Conservation (phyloP, 106 monocot species). For the Phalaenopsis aphrodite region DNA sequence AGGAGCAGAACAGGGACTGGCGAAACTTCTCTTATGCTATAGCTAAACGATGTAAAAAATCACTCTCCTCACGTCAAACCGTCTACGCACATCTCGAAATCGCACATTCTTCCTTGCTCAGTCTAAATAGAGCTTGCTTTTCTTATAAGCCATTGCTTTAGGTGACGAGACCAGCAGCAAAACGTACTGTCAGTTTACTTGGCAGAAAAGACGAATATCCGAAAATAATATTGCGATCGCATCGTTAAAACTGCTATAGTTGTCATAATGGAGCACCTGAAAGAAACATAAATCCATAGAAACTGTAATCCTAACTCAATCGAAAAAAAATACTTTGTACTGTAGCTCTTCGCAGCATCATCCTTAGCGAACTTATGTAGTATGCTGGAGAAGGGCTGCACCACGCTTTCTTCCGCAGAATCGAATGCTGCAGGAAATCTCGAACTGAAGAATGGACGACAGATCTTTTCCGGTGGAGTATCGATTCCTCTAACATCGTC, state of each 20-base stretch:
- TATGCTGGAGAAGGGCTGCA: slow-evolving; percentile 40
- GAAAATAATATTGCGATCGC: neutral
- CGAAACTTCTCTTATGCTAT: neutral
- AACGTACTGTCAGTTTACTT: neutral
- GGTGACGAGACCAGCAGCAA: neutral
- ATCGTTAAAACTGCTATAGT: neutral
- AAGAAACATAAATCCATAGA: neutral
- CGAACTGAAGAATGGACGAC: slow-evolving; percentile 11
- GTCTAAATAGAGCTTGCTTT: neutral
- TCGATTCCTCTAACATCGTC: slow-evolving; percentile 47
- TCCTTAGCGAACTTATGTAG: slow-evolving; percentile 54
- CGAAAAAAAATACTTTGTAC: slow-evolving; percentile 14
- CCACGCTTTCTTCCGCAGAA: neutral
- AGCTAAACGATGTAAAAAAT: neutral
- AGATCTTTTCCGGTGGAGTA: slow-evolving; percentile 61
- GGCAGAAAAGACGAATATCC: neutral
- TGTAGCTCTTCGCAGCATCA: slow-evolving; percentile 11
- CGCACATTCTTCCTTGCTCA: neutral
- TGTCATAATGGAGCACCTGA: neutral
- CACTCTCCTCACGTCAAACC: neutral
- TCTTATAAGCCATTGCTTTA: neutral
- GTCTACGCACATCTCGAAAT: neutral
- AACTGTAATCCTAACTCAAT: neutral
- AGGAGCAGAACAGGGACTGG: neutral
- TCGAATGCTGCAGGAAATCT: neutral